Conservation (phyloP, 2,329 filamentous ascomycete genomes). For the Daldinia eschscholtzii region DNA sequence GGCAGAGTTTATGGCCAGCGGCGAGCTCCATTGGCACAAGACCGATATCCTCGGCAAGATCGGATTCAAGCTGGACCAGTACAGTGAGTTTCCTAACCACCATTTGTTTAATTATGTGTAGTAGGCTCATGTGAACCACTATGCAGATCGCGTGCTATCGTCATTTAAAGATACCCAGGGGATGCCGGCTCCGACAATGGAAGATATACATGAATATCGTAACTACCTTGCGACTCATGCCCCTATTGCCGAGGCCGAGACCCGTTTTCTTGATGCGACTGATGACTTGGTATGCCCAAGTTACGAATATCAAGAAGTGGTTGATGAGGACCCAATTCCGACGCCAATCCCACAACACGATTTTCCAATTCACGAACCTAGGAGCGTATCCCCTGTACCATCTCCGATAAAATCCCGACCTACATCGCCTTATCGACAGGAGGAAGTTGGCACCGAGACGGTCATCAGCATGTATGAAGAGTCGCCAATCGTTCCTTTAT, state of each 20-base stretch:
- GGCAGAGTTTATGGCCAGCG: slow-evolving; percentile 65
- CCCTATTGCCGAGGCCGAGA: slow-evolving; percentile 70
- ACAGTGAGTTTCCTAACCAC: slow-evolving; percentile 65
- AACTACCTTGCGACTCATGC: slow-evolving; percentile 66
- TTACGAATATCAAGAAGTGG: slow-evolving; percentile 41
- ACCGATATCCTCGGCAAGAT: slow-evolving; percentile 72
- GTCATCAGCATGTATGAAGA: slow-evolving; percentile 33
- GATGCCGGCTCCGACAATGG: slow-evolving; percentile 61
- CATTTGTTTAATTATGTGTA: neutral
- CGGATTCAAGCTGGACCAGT: slow-evolving; percentile 75
- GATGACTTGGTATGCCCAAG: slow-evolving; percentile 66
- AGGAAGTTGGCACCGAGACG: slow-evolving; percentile 28
- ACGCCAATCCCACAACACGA: slow-evolving; percentile 42
- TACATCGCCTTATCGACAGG: slow-evolving; percentile 30
- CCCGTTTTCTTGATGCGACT: slow-evolving; percentile 67
- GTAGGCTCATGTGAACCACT: slow-evolving; percentile 21
- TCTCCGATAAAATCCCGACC: slow-evolving; percentile 36
- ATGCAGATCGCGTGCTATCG: slow-evolving; percentile 67
- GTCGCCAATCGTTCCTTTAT: slow-evolving; percentile 49
- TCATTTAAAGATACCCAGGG: slow-evolving; percentile 68
- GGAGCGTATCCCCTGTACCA: slow-evolving; percentile 30
- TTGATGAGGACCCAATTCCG: slow-evolving; percentile 41
- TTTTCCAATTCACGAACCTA: slow-evolving; percentile 28
- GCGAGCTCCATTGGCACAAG: slow-evolving; percentile 70
- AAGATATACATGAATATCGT: slow-evolving; percentile 65